Evolutionary conservation across 2,329 filamentous ascomycete species (phyloP).

Genomic region (Bipolaris oryzae): DNA sequence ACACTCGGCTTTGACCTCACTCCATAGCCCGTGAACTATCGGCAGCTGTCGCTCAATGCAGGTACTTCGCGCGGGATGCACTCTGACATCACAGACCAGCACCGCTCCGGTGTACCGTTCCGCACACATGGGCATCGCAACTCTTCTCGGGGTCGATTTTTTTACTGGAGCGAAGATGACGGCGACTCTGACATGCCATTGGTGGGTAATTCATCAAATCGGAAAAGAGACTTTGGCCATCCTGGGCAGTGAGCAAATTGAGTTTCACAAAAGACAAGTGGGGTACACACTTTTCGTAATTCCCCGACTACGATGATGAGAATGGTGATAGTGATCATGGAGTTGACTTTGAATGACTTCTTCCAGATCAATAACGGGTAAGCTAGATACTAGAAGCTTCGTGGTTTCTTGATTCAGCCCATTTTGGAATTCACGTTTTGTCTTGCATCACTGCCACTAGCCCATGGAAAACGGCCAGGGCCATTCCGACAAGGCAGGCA

Average conservation of each 20-base stretch:
- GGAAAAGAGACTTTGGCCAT: not conserved
- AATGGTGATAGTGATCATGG: slow-evolving; percentile 6
- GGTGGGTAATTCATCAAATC: not conserved
- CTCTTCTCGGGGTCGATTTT: not conserved
- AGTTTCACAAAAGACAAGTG: not conserved
- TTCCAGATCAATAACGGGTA: not conserved
- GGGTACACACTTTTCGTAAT: slow-evolving; percentile 10
- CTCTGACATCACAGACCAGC: slow-evolving; percentile 1
- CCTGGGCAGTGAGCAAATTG: slow-evolving; percentile 1
- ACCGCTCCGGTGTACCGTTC: slow-evolving; percentile 9
- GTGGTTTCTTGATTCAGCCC: not conserved
- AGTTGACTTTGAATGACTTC: slow-evolving; percentile 1
- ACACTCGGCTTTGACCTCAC: slow-evolving; percentile 1
- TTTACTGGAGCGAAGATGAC: slow-evolving; percentile 13
- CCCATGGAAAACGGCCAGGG: not conserved
- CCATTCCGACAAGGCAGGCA: not conserved
- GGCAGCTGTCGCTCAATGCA: slow-evolving; percentile 4
- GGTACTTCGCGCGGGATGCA: not conserved
- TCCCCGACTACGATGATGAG: slow-evolving; percentile 22
- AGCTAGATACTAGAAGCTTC: not conserved
- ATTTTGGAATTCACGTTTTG: not conserved
- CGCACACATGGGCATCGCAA: not conserved
- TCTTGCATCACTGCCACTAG: not conserved
- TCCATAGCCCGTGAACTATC: not conserved
- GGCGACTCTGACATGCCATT: slow-evolving; percentile 13